Conservation (phyloP, 371 early-diverging fungal genomes). For the Apophysomyces sp. region DNA sequence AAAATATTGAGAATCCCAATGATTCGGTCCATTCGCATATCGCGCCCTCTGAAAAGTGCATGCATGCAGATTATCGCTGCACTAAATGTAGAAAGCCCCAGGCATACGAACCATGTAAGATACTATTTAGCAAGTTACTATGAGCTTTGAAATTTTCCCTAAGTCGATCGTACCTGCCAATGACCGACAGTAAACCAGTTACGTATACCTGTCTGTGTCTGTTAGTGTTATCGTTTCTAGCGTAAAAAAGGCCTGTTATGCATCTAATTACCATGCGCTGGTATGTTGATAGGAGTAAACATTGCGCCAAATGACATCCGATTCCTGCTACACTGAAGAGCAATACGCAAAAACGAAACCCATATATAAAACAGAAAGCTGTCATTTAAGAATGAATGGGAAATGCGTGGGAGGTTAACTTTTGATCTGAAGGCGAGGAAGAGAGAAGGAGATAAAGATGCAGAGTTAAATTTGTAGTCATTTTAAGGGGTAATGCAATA, state of each 20-base stretch:
- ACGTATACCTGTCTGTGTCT: not conserved
- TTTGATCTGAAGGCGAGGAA: not conserved
- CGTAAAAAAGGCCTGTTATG: not conserved
- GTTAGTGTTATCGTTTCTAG: not conserved
- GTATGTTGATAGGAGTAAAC: not conserved
- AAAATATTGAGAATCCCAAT: not conserved
- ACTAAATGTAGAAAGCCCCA: not conserved
- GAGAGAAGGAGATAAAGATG: not conserved
- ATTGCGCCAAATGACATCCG: not conserved
- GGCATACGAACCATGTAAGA: slow-evolving; percentile 1
- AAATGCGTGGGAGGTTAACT: not conserved
- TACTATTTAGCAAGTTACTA: not conserved
- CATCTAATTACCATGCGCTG: not conserved
- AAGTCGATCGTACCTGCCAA: not conserved
- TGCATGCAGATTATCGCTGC: not conserved
- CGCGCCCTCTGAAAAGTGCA: not conserved
- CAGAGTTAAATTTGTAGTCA: not conserved
- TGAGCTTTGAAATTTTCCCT: not conserved
- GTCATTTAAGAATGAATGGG: not conserved
- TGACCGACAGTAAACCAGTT: not conserved
- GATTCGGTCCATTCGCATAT: not conserved
- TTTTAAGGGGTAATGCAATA: not conserved
- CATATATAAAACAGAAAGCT: not conserved
- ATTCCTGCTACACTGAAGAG: not conserved
- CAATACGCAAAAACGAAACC: not conserved